Evolutionary conservation across 257 asterid genomes (phyloP).

Genomic region (Solanum chmielewskii): DNA sequence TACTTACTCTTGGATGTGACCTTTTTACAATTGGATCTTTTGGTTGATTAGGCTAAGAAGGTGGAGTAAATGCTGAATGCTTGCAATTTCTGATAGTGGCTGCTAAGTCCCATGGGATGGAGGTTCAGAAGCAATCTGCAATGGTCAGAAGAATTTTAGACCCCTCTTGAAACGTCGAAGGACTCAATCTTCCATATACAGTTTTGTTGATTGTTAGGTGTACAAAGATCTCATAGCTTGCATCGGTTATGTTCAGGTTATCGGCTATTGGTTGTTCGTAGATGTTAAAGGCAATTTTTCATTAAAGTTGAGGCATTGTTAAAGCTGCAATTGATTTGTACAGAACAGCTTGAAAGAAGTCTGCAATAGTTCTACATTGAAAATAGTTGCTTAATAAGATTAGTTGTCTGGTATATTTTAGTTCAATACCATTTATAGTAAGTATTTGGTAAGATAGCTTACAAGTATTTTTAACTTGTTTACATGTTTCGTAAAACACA

Average conservation of each 20-base stretch:
- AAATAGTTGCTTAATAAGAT: not conserved
- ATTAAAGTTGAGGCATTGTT: not conserved
- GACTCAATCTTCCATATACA: not conserved
- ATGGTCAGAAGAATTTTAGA: not conserved
- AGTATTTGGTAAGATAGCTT: not conserved
- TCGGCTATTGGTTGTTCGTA: not conserved
- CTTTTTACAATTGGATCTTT: not conserved
- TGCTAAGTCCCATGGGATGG: not conserved
- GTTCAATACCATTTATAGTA: not conserved
- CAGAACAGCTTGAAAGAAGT: slow-evolving; percentile 15
- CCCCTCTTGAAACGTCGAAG: not conserved
- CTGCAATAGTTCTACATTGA: not conserved
- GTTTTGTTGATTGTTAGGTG: not conserved
- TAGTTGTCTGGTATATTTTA: not conserved
- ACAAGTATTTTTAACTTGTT: not conserved
- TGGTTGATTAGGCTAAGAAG: not conserved
- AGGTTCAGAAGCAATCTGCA: not conserved
- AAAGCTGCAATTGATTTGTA: slow-evolving; percentile 17
- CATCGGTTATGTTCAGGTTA: not conserved
- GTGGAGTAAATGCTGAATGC: not conserved
- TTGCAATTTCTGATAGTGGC: not conserved
- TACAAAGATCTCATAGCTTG: not conserved
- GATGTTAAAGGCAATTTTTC: not conserved
- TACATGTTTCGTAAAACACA: not conserved
- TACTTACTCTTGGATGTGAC: not conserved